Conservation (phyloP, 23 red algal genomes). For the Gracilaria domingensis region DNA sequence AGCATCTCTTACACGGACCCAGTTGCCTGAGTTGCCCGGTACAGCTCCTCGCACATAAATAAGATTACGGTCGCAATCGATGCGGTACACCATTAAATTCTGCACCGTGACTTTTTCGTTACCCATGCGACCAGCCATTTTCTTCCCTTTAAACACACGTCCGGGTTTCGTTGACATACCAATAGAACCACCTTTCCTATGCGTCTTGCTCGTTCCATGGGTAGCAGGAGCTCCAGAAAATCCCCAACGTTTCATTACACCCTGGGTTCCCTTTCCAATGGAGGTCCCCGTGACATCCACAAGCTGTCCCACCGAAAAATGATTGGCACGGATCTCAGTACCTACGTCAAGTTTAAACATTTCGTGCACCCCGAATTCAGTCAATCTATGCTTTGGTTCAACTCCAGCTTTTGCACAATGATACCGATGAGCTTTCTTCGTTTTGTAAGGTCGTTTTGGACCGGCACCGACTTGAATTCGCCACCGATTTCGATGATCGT, state of each 20-base stretch:
- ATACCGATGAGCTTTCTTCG: constrained; percentile 82
- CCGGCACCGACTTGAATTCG: constrained; percentile 93
- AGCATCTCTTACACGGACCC: constrained; percentile 93
- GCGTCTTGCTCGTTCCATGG: constrained; percentile 91
- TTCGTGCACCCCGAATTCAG: constrained; percentile 87
- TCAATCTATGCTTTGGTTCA: constrained; percentile 89
- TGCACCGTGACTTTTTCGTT: constrained; percentile 73
- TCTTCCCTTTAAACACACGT: constrained; percentile 84
- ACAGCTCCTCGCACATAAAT: constrained; percentile 90
- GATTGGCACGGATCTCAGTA: constrained; percentile 74
- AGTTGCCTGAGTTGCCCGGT: constrained; percentile 89
- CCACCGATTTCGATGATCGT: constrained; percentile 63
- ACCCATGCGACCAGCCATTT: constrained; percentile 99
- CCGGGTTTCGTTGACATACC: constrained; percentile 80
- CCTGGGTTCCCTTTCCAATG: constrained; percentile 98
- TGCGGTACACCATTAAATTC: constrained; percentile 80
- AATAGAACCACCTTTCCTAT: constrained; percentile 82
- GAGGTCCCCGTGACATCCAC: constrained; percentile 91
- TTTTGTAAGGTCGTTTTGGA: constrained; percentile 87
- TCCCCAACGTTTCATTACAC: constrained; percentile 95
- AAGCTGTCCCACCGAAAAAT: constrained; percentile 90
- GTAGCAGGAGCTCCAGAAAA: constrained; percentile 82
- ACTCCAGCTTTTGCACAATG: constrained; percentile 98
- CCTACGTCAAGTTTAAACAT: constrained; percentile 75
- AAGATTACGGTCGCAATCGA: constrained; percentile 81